These are phyloP conservation scores for Yarrowia sp. DNA, from an alignment of 805 yeast genomes.

Conservation along the genomic window DNA sequence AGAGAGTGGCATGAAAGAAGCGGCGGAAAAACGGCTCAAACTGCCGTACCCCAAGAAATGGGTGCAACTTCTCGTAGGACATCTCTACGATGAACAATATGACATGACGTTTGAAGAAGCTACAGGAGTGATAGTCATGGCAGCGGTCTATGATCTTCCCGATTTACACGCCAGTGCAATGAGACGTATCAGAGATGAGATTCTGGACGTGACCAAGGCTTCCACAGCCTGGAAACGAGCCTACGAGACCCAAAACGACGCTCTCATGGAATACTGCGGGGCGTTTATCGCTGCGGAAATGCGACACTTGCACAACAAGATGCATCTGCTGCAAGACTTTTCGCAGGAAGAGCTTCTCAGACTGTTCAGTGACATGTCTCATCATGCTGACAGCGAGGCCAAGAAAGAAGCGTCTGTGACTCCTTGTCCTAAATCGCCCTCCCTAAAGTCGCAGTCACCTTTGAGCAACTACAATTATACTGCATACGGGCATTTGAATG, in stretches of 20 bases:
- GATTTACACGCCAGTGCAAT: not conserved
- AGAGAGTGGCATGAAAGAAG: not conserved
- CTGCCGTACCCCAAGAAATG: not conserved
- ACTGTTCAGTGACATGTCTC: not conserved
- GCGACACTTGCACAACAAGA: not conserved
- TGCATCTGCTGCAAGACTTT: not conserved
- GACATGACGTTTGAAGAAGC: not conserved
- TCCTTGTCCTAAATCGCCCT: not conserved
- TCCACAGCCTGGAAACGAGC: not conserved
- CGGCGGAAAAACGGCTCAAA: not conserved
- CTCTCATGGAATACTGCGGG: slow-evolving; percentile 6
- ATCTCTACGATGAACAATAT: not conserved
- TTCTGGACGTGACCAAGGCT: not conserved
- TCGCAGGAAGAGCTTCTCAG: slow-evolving; percentile 2
- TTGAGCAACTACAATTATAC: too few species aligned
- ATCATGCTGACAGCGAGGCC: not conserved
- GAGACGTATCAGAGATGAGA: not conserved
- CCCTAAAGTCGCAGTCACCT: not conserved
- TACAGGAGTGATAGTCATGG: not conserved
- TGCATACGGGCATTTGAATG: too few species aligned
- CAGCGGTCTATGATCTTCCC: slow-evolving; percentile 6
- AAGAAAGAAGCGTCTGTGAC: not conserved
- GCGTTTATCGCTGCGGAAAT: not conserved
- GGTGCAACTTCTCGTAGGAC: not conserved
- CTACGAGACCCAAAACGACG: not conserved